Conservation (phyloP, 2,329 filamentous ascomycete genomes). For the Nannizzia gypsea region DNA sequence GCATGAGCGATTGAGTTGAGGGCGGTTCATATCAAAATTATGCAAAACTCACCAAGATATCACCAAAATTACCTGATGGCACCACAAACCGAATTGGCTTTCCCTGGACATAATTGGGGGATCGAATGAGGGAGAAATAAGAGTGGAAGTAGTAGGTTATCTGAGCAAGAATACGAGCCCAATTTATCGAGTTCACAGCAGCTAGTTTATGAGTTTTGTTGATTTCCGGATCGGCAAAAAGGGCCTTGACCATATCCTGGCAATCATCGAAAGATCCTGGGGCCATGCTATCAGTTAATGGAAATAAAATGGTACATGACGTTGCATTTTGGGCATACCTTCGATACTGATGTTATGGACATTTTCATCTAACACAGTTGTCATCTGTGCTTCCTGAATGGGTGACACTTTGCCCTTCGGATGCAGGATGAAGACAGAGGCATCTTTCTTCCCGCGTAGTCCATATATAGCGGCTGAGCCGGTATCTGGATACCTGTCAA, state of each 20-base stretch:
- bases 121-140: slow-evolving; percentile 67
- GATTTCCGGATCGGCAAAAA: slow-evolving; percentile 75
- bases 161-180: slow-evolving; percentile 86
- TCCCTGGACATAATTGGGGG: slow-evolving; percentile 48
- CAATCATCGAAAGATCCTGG: slow-evolving; percentile 81
- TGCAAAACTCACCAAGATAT: slow-evolving; percentile 50
- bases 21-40: not conserved
- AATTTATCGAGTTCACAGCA: slow-evolving; percentile 96
- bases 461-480: slow-evolving; percentile 95
- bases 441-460: slow-evolving; percentile 87
- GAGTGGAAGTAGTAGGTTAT: slow-evolving; percentile 96
- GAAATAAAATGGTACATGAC: not conserved
- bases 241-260: slow-evolving; percentile 88
- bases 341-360: slow-evolving; percentile 85
- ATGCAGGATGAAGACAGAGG: slow-evolving; percentile 88
- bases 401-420: slow-evolving; percentile 83
- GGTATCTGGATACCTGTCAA: slow-evolving; percentile 39
- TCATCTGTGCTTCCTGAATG: slow-evolving; percentile 96
- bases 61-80: slow-evolving; percentile 92
- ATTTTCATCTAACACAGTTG: slow-evolving; percentile 77
- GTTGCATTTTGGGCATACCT: slow-evolving; percentile 26
- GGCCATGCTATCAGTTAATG: not conserved
- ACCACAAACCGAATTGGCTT: slow-evolving; percentile 64
- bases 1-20: not conserved
- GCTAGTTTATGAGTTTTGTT: slow-evolving; percentile 75